Evolutionary conservation across 108 stramenopile genomes (phyloP).

Genomic region (Skeletonema potamos): DNA sequence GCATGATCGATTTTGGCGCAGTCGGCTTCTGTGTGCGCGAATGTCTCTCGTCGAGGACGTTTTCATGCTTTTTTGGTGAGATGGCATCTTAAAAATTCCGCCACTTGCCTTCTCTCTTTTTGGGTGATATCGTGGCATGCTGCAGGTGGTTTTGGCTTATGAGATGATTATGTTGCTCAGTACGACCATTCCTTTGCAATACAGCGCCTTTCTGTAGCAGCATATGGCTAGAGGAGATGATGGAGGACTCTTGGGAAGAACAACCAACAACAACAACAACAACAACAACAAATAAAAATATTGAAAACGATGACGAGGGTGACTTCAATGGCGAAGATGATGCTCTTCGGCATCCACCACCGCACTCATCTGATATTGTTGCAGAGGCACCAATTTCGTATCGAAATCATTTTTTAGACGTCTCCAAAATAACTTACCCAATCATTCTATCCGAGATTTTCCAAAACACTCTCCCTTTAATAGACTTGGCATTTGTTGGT

Average conservation of each 20-base stretch:
- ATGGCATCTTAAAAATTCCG: no score
- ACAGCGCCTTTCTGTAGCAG: no score
- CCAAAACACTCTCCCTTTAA: conserved; percentile 43
- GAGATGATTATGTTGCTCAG: no score
- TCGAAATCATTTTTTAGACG: conserved; percentile 22
- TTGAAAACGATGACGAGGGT: not conserved
- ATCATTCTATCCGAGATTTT: conserved; percentile 46
- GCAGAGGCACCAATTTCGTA: conserved; percentile 4
- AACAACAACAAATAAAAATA: not conserved
- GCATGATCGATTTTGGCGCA: no score
- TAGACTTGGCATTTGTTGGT: conserved; percentile 24
- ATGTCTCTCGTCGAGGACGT: no score
- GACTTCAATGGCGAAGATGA: not conserved
- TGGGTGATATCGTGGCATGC: no score
- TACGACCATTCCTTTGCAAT: no score
- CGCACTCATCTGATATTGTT: not conserved
- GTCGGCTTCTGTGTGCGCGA: no score
- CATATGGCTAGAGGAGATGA: no score
- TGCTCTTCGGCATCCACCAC: not conserved
- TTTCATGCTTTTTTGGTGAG: no score
- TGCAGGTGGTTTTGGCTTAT: no score
- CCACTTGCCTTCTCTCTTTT: no score
- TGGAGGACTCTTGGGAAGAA: not conserved
- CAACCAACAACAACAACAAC: not conserved
- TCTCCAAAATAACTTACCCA: conserved; percentile 23